Evolutionary conservation across 345 rosid genomes (phyloP).

Genomic region (Acer saccharum): DNA sequence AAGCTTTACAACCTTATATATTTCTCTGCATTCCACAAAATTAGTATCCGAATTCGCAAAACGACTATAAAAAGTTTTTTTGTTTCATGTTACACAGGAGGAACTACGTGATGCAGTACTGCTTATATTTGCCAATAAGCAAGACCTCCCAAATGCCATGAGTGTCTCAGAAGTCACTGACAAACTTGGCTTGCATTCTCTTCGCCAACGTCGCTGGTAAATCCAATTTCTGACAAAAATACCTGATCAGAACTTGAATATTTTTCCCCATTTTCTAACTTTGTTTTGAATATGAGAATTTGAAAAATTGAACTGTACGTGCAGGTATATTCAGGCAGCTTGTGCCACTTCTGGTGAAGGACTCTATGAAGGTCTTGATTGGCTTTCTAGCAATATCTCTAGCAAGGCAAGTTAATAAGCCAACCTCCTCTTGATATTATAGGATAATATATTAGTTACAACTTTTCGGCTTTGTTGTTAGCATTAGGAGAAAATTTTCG

Average conservation of each 20-base stretch:
- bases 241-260: not conserved
- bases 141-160: conserved; percentile 72
- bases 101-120: conserved; percentile 53
- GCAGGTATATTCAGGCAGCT: conserved; percentile 63
- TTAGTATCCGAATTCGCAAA: too few species aligned
- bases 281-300: not conserved
- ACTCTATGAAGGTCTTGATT: conserved; percentile 74
- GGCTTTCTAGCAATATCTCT: conserved; percentile 64
- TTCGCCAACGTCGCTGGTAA: conserved; percentile 67
- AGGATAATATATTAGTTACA: too few species aligned
- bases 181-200: conserved; percentile 63
- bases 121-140: conserved; percentile 75
- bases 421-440: not conserved
- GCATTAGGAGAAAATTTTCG: too few species aligned
- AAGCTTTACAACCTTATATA: too few species aligned
- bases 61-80: not conserved
- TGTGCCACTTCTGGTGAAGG: conserved; percentile 73
- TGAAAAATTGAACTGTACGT: conserved; percentile 9
- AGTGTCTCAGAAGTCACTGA: conserved; percentile 62
- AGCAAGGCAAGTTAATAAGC: conserved; percentile 43
- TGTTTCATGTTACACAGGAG: conserved; percentile 34
- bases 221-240: not conserved
- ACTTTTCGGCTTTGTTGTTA: too few species aligned
- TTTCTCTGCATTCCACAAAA: too few species aligned
- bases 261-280: not conserved